Conservation (phyloP, 2,329 filamentous ascomycete genomes). For the Cladophialophora exuberans region DNA sequence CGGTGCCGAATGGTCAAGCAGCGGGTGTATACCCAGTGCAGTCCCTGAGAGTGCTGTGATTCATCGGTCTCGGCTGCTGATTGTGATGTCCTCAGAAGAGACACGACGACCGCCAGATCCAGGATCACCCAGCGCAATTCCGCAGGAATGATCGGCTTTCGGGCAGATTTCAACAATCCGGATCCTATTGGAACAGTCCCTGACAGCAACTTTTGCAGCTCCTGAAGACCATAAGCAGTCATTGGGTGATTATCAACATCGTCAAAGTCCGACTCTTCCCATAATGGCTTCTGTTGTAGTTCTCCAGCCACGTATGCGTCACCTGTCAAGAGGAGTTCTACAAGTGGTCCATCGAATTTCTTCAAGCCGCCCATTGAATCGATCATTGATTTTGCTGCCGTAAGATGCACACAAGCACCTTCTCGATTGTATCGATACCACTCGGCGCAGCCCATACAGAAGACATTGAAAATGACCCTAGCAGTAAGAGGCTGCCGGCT, state of each 20-base stretch:
- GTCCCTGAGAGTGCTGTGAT: background rate
- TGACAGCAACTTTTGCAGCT: constrained; percentile 17
- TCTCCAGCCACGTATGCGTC: constrained; percentile 25
- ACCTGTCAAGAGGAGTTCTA: constrained; percentile 24
- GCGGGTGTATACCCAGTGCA: constrained; percentile 26
- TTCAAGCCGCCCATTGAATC: constrained; percentile 22
- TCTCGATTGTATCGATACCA: constrained; percentile 25
- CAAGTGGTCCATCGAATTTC: constrained; percentile 18
- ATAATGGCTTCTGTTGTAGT: constrained; percentile 14
- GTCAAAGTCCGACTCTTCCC: constrained; percentile 21
- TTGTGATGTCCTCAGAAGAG: constrained; percentile 8
- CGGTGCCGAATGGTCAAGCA: constrained; percentile 23
- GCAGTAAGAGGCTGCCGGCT: constrained; percentile 15
- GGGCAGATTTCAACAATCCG: constrained; percentile 17
- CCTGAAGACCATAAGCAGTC: constrained; percentile 17
- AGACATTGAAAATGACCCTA: constrained; percentile 24
- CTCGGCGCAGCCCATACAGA: constrained; percentile 23
- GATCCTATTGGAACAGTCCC: constrained; percentile 8
- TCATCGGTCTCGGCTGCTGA: background rate
- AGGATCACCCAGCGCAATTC: constrained; percentile 20
- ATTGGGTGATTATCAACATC: constrained; percentile 21
- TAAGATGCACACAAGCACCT: constrained; percentile 23
- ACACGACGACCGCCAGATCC: constrained; percentile 17
- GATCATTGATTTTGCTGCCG: constrained; percentile 21
- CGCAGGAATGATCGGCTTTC: constrained; percentile 15